Percentiles rank a stretch among this genome's conserved stretches.
Evolutionary conservation across 441 rosid genomes (phyloP).

Genomic region (Corymbia calophylla): DNA sequence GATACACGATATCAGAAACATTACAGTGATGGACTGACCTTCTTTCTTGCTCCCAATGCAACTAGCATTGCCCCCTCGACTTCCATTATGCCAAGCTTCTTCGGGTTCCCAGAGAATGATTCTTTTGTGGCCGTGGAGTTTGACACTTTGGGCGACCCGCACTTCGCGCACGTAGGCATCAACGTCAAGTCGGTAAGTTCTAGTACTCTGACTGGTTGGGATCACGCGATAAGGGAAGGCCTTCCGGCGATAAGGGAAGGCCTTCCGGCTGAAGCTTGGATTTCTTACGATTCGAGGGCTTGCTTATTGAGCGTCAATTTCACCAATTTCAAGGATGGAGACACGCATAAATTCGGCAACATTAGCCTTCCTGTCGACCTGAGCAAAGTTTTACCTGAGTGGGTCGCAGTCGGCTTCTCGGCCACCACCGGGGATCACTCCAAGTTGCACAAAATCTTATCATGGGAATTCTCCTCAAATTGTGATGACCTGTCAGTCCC

Average conservation of each 20-base stretch:
- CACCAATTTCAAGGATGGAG: background rate
- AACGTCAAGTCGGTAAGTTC: background rate
- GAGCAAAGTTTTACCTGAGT: background rate
- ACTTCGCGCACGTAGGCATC: background rate
- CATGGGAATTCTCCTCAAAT: background rate
- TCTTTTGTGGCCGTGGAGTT: background rate
- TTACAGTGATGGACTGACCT: background rate
- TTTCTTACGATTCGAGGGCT: background rate
- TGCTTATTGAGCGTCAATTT: background rate
- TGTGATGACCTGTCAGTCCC: background rate
- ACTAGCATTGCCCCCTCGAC: background rate
- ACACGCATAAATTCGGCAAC: background rate
- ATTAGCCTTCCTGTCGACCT: background rate
- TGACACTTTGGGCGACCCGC: background rate
- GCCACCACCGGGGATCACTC: background rate
- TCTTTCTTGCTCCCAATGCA: background rate
- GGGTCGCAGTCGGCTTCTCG: background rate
- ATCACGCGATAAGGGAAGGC: background rate
- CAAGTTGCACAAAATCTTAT: background rate
- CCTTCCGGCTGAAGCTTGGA: background rate
- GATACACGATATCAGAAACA: background rate
- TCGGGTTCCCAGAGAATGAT: background rate
- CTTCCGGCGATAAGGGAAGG: background rate
- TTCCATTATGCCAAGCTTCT: background rate
- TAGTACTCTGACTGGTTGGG: background rate